These are phyloP conservation scores for Metschnikowia cubensis DNA, from an alignment of 805 yeast species.

Conservation along the genomic window DNA sequence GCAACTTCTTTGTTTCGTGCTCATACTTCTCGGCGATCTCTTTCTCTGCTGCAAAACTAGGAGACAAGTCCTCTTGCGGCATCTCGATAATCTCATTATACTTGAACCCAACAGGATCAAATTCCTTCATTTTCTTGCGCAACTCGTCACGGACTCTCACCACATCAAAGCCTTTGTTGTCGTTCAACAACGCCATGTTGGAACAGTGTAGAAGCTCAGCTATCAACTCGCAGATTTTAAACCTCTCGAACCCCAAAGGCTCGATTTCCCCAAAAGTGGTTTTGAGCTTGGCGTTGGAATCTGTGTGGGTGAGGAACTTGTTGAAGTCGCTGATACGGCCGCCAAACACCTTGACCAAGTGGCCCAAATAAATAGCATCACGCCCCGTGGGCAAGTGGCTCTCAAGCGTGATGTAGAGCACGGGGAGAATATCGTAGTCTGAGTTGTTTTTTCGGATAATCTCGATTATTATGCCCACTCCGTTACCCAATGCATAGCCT, in stretches of 20 bases:
- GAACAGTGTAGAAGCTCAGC: constrained; percentile 47
- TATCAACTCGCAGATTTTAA: constrained; percentile 44
- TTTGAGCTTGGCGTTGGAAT: constrained; percentile 16
- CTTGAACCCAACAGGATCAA: constrained; percentile 43
- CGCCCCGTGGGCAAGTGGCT: constrained; percentile 47
- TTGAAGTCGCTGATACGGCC: constrained; percentile 35
- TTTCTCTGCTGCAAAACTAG: constrained; percentile 18
- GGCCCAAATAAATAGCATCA: constrained; percentile 45
- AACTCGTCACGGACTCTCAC: constrained; percentile 38
- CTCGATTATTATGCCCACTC: constrained; percentile 46
- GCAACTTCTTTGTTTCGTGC: constrained; percentile 13
- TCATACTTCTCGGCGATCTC: constrained; percentile 16
- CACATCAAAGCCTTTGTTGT: constrained; percentile 41
- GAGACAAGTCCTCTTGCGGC: constrained; percentile 20
- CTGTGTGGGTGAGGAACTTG: constrained; percentile 27
- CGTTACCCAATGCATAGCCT: constrained; percentile 45
- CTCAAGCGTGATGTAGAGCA: constrained; percentile 41
- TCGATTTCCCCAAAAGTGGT: constrained; percentile 30
- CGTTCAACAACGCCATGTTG: constrained; percentile 44
- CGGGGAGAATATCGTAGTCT: constrained; percentile 44
- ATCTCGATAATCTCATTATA: constrained; percentile 42
- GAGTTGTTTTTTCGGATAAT: constrained; percentile 44
- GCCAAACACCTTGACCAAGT: constrained; percentile 39
- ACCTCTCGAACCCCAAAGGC: constrained; percentile 45
- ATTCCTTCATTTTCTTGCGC: constrained; percentile 37